phyloP scores from a whole-genome alignment of 1,139 yeast genomes.

The Scheffersomyces segobiensis region DNA sequence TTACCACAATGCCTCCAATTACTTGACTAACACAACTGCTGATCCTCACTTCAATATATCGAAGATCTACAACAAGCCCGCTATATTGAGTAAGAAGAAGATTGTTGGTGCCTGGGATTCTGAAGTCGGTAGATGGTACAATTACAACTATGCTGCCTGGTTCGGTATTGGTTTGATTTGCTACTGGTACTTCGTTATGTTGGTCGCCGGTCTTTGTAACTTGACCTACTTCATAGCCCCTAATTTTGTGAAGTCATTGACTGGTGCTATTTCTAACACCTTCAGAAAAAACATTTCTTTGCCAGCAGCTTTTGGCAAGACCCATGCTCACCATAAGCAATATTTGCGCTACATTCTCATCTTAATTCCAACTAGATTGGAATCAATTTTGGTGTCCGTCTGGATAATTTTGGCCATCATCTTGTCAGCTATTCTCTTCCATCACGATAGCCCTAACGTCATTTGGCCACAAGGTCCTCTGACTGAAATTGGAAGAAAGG shows the following conservation, averaged over 20 bases:
- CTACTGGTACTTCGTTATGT: slow-evolving; percentile 45
- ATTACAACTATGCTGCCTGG: slow-evolving; percentile 45
- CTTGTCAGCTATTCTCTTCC: slow-evolving; percentile 41
- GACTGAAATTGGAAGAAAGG: slow-evolving; percentile 51
- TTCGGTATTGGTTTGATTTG: slow-evolving; percentile 51
- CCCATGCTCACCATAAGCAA: slow-evolving; percentile 36
- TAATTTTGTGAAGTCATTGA: slow-evolving; percentile 26
- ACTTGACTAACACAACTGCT: slow-evolving; percentile 25
- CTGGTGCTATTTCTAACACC: slow-evolving; percentile 35
- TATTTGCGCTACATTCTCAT: slow-evolving; percentile 28
- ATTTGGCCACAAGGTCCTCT: slow-evolving; percentile 26
- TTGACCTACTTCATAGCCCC: slow-evolving; percentile 37
- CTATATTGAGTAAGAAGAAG: slow-evolving; percentile 18
- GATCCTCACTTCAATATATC: slow-evolving; percentile 29
- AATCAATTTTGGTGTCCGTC: slow-evolving; percentile 25
- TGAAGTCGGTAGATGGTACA: slow-evolving; percentile 38
- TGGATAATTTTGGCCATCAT: slow-evolving; percentile 48
- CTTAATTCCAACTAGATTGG: slow-evolving; percentile 18
- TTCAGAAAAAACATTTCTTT: slow-evolving; percentile 21
- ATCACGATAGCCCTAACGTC: slow-evolving; percentile 34
- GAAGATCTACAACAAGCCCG: slow-evolving; percentile 32
- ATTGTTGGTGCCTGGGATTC: slow-evolving; percentile 37
- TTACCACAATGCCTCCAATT: slow-evolving; percentile 38
- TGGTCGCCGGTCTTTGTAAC: slow-evolving; percentile 45
- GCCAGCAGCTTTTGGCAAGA: slow-evolving; percentile 44